These are phyloP conservation scores for Citrus cavaleriei DNA, from an alignment of 345 rosid species.

Conservation along the genomic window DNA sequence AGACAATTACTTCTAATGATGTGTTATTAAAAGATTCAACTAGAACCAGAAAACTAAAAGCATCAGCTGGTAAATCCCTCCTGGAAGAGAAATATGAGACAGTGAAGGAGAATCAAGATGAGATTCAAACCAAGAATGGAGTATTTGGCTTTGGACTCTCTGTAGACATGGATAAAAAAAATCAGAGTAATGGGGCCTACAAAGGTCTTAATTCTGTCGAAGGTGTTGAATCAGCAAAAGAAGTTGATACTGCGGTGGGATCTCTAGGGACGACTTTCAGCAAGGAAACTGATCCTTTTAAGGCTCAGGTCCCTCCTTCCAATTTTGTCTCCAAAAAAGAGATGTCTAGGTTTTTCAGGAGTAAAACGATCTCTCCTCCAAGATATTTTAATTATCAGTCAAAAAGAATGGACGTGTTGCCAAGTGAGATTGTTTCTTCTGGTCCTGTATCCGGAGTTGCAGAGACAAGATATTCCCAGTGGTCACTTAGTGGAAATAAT, in stretches of 20 bases:
- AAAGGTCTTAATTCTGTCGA: slow-evolving; percentile 24
- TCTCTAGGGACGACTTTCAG: slow-evolving; percentile 23
- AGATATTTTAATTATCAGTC: slow-evolving; percentile 39
- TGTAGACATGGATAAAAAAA: slow-evolving; percentile 20
- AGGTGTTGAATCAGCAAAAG: slow-evolving; percentile 26
- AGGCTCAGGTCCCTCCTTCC: slow-evolving; percentile 78
- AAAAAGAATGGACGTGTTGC: slow-evolving; percentile 33
- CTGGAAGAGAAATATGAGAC: slow-evolving; percentile 32
- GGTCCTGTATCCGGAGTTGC: slow-evolving; percentile 18
- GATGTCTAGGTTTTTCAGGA: slow-evolving; percentile 69
- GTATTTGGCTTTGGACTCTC: slow-evolving; percentile 22
- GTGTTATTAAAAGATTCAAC: slow-evolving; percentile 8
- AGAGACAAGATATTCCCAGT: slow-evolving; percentile 38
- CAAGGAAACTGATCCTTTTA: slow-evolving; percentile 61
- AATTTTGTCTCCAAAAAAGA: slow-evolving; percentile 77
- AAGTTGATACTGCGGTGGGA: slow-evolving; percentile 26
- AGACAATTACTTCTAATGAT: slow-evolving; percentile 16
- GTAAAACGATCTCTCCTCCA: slow-evolving; percentile 52
- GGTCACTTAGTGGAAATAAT: slow-evolving; percentile 19
- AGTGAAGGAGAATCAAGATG: slow-evolving; percentile 27
- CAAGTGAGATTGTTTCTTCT: slow-evolving; percentile 24
- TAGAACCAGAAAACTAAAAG: slow-evolving; percentile 17
- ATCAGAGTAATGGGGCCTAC: slow-evolving; percentile 23
- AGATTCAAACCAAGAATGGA: slow-evolving; percentile 30
- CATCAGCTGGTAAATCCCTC: slow-evolving; percentile 16